These are phyloP conservation scores for Tricladium varicosporioides DNA, from an alignment of 2,329 filamentous ascomycete species.

Conservation along the genomic window DNA sequence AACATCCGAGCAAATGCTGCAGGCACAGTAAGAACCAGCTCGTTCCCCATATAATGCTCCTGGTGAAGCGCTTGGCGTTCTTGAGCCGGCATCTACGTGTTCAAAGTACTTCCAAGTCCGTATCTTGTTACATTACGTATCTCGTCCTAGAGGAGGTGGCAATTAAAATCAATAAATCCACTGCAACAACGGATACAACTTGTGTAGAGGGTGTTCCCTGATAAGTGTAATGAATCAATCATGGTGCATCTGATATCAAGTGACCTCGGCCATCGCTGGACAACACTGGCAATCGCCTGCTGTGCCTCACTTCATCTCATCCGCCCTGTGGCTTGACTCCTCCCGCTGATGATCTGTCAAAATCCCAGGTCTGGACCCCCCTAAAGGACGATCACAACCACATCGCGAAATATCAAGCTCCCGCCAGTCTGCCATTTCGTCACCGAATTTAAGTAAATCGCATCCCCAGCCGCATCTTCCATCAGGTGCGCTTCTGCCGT, in stretches of 20 bases:
- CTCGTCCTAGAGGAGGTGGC: no score
- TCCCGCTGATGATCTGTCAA: background rate
- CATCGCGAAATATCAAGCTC: background rate
- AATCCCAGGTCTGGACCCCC: no score
- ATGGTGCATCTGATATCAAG: background rate
- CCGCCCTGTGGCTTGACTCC: constrained; percentile 3
- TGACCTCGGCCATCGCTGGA: background rate
- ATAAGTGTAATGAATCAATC: background rate
- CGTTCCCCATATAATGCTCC: no score
- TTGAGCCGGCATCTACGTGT: no score
- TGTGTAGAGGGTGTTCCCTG: no score
- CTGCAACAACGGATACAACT: no score
- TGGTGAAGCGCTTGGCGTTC: no score
- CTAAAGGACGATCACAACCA: background rate
- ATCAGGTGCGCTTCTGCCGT: background rate
- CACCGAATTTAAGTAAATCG: constrained; percentile 5
- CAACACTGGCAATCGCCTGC: no score
- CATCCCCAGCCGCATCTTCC: background rate
- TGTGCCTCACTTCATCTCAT: no score
- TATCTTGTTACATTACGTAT: no score
- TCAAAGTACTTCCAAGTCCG: no score
- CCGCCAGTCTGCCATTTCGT: constrained; percentile 7
- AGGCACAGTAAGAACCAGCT: background rate
- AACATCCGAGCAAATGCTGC: background rate
- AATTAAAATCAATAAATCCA: no score